Evolutionary conservation across 352 stramenopile species (phyloP), one percentile per base, ranked within the genome.

Genomic region (Phytophthora megakarya): DNA sequence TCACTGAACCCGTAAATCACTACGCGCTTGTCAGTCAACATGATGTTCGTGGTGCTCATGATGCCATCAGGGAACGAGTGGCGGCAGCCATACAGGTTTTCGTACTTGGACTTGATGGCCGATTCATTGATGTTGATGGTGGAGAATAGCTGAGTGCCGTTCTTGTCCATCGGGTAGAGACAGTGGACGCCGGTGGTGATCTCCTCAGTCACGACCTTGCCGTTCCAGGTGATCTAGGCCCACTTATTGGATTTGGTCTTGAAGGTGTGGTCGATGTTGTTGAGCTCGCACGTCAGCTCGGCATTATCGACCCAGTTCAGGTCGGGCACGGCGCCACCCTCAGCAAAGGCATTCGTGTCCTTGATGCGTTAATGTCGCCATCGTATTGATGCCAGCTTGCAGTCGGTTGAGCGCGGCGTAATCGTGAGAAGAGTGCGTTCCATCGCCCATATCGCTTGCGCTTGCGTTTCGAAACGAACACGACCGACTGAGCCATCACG

Each of bases 81-180:
- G 74, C 98, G 98, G 92, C 97, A 99, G 76, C 97, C 97, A 99
- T n/a, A n/a, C 28, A 99, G 81, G 89, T 99, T 99, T 84, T 99
- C 97, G 70, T 99, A 99, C 82, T 99, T 99, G 65, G 96, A 99
- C 88, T 99, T 99, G 80, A 97, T 99, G 28, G 99, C 97, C 59
- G 91, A 98, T 84, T 99, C 97, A n/a, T 99, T 99, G 48, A 99
- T 96, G 78, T 99, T 99, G 80, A 99, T 99, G 62, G 95, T 95
- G 11, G 97, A 96, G 90, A 99, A 99, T 19, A 99, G 80, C 28
- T 99, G 87, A 59, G 80, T 85, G 73, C 91, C 90, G 48, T 87
- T 89, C 86, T 99, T 98, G 80, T 99, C 95, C 97, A 99, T 99
- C 70, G 97, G 90, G 69, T 99, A 99, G 16, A 99, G 85, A 75